These are phyloP conservation scores for Scleromitrula shiraiana DNA, from an alignment of 2,329 filamentous ascomycete species.

Conservation along the genomic window DNA sequence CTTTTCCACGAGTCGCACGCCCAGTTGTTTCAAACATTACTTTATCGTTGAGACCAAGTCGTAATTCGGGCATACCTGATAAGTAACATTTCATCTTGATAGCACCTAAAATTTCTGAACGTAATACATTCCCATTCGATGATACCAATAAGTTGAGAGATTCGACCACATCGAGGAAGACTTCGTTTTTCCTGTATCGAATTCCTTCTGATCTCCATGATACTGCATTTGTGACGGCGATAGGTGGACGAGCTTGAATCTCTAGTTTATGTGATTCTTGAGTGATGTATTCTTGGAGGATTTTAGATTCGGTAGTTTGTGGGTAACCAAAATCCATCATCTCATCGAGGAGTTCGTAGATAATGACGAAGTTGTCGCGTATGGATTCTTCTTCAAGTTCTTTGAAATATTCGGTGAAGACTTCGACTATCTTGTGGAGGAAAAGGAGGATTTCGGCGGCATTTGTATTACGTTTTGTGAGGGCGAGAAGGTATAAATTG, in stretches of 20 bases:
- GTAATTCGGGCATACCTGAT: constrained; percentile 93
- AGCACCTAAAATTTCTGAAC: constrained; percentile 91
- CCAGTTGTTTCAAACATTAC: constrained; percentile 99
- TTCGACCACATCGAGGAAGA: constrained; percentile 96
- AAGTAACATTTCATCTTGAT: constrained; percentile 99
- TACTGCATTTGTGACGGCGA: constrained; percentile 96
- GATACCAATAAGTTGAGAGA: constrained; percentile 93
- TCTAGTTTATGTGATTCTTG: constrained; percentile 99
- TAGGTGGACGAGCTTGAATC: constrained; percentile 89
- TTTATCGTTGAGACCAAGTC: constrained; percentile 94
- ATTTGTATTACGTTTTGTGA: constrained; percentile 98
- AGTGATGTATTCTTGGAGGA: constrained; percentile 97
- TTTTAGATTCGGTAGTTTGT: constrained; percentile 97
- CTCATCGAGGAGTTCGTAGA: constrained; percentile 96
- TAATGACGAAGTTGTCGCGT: constrained; percentile 97
- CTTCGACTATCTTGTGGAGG: constrained; percentile 95
- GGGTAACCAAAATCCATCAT: constrained; percentile 99
- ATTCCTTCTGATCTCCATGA: constrained; percentile 98
- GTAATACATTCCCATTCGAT: constrained; percentile 86
- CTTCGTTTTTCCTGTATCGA: constrained; percentile 97
- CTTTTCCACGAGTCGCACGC: constrained; percentile 86
- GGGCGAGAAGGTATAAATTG: constrained; percentile 94
- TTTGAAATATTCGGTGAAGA: constrained; percentile 99
- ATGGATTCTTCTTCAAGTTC: constrained; percentile 98
- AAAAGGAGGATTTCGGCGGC: constrained; percentile 97